A percentile compares a stretch with the other conserved stretches of the same genome.
Conservation (phyloP, 129 eudicot species). For the Lactuca sativa region DNA sequence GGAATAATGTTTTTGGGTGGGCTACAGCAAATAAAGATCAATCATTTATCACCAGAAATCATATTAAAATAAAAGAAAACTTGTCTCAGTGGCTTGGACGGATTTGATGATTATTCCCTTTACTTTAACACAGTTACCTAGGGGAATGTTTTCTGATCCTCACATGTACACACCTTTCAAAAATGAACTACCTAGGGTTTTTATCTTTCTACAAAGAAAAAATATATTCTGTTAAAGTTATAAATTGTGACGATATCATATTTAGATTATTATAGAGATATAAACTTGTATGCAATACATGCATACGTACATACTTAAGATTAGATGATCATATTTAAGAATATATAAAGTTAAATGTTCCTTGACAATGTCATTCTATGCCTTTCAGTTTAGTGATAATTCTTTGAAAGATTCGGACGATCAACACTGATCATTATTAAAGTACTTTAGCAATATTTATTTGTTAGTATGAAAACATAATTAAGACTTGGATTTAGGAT, state of each 20-base stretch:
- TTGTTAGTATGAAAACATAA: neutral
- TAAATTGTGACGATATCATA: no score
- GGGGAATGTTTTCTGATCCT: conserved; percentile 69
- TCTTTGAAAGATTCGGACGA: neutral
- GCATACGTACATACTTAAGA: neutral
- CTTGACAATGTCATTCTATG: neutral
- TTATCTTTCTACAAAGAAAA: neutral
- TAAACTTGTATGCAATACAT: neutral
- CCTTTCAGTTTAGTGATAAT: neutral
- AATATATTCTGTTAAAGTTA: neutral
- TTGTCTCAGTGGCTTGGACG: conserved; percentile 30
- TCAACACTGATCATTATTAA: neutral
- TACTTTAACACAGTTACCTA: conserved; percentile 50
- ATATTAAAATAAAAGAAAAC: neutral
- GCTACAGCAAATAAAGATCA: conserved; percentile 35
- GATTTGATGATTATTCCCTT: conserved; percentile 25
- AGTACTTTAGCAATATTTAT: neutral
- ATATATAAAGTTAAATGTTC: neutral
- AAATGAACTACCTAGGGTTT: conserved; percentile 15
- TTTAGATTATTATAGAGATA: no score
- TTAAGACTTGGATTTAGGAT: neutral
- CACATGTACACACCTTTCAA: conserved; percentile 39
- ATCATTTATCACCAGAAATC: neutral
- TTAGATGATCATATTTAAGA: neutral
- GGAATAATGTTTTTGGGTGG: conserved; percentile 24